phyloP scores from a whole-genome alignment of 1,284 basidiomycete genomes.

The Ceratobasidium sp. region DNA sequence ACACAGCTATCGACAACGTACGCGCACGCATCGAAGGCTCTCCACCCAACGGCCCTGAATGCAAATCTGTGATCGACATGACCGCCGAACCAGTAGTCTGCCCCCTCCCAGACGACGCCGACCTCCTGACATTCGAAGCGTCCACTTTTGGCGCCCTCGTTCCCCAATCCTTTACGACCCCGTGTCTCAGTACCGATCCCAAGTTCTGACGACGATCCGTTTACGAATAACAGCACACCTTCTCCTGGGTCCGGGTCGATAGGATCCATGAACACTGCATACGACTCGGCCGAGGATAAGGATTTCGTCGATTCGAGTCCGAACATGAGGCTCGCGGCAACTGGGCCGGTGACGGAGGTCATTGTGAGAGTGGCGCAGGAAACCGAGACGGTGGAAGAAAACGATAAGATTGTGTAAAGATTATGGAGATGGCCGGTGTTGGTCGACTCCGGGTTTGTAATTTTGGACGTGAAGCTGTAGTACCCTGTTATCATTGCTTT shows the following conservation, averaged over 20 bases:
- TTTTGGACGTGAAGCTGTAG: too few species aligned
- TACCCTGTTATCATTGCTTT: too few species aligned
- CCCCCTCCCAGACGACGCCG: neutral
- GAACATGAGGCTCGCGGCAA: too few species aligned
- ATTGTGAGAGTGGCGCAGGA: constrained; percentile 1
- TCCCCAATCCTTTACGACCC: constrained; percentile 5
- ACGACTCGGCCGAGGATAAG: constrained; percentile 1
- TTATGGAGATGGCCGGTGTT: too few species aligned
- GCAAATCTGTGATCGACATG: neutral
- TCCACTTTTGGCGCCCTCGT: constrained; percentile 18
- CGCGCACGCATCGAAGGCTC: constrained; percentile 8
- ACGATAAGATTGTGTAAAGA: neutral
- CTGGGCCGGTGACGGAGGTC: constrained; percentile 13
- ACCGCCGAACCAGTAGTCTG: constrained; percentile 1
- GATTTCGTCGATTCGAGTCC: too few species aligned
- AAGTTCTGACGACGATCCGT: constrained; percentile 27
- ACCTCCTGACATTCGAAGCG: constrained; percentile 13
- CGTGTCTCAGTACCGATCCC: constrained; percentile 16
- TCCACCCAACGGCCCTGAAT: neutral
- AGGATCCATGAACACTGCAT: neutral
- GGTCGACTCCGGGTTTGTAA: too few species aligned
- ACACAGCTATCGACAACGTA: constrained; percentile 17
- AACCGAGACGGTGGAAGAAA: neutral
- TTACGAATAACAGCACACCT: too few species aligned
- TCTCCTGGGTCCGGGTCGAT: constrained; percentile 6